Evolutionary conservation across 2,329 filamentous ascomycete species (phyloP), one percentile per base, ranked within the genome.

Genomic region (Cyphellophora europaea): DNA sequence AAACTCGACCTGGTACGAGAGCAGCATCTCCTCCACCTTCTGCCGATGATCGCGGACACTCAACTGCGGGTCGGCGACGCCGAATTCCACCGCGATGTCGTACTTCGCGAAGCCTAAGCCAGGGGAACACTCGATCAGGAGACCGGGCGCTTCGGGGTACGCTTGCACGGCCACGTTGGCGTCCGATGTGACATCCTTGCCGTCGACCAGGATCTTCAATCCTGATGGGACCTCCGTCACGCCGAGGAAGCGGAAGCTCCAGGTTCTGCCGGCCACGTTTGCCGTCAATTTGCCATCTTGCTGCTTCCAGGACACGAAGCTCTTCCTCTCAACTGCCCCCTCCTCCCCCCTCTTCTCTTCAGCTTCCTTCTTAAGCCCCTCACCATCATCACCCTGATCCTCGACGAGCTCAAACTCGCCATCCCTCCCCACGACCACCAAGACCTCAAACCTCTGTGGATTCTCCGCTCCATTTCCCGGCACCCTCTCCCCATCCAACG

Each of bases 391-490:
- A 1, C 18, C 39, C 1, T 33, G 29, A 27, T 74, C 67, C 45
- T 77, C 74, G 6, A 67, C 37, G 0, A 77, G 53, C 2, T 58
- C 60, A 35, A 72, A 70, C 1, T 54, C 40, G 2, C 47, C 46
- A 19, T 47, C 34, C 30, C 53, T 49, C 5, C 67, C 68, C 3
- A 68, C 56, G 0, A 66, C 59, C 1, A 70, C 54, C 0, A 73
- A 50, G 17, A 77, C 51, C 40, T 74, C 69, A 12, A 74, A 55
- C 1, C 49, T 51, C 2, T 53, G 49, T 0, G 72, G 71, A 32
- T 68, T 70, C 0, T 52, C 49, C 1, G 61, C 63, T 2, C 71
- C 71, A 33, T 72, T 73, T 2, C 41, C 45, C 0, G 67, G 65
- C 2, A 51, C 53, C 21, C 44, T 40, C 3, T 55, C 53, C 2